Conservation (phyloP, 768 basidiomycete species). For the Pholiota conissans region DNA sequence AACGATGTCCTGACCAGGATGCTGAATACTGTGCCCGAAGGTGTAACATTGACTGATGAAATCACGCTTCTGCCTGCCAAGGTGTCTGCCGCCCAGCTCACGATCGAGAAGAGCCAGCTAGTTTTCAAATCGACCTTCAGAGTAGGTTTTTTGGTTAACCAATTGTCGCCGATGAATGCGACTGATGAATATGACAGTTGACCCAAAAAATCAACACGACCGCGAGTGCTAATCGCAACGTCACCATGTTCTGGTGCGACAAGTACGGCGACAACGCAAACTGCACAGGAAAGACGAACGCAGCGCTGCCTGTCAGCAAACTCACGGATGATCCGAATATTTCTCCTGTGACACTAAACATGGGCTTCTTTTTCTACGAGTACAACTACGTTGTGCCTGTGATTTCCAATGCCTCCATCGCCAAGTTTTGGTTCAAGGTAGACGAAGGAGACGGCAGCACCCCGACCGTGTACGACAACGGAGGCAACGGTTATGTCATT, state of each 20-base stretch:
- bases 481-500: slow-evolving; percentile 40
- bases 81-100: slow-evolving; percentile 36
- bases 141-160: slow-evolving; percentile 25
- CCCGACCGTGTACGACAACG: slow-evolving; percentile 37
- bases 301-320: slow-evolving; percentile 29
- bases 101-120: slow-evolving; percentile 34
- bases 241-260: slow-evolving; percentile 45
- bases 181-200: slow-evolving; percentile 25
- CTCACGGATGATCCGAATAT: slow-evolving; percentile 32
- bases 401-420: slow-evolving; percentile 38
- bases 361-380: slow-evolving; percentile 36
- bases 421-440: slow-evolving; percentile 51
- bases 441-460: slow-evolving; percentile 43
- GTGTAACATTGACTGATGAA: slow-evolving; percentile 44
- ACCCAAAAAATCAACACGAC: slow-evolving; percentile 32
- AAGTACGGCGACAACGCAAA: slow-evolving; percentile 33
- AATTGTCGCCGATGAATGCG: too few species aligned
- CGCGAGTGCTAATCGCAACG: slow-evolving; percentile 36
- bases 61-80: slow-evolving; percentile 43
- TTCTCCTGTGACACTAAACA: slow-evolving; percentile 34
- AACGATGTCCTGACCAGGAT: slow-evolving; percentile 40
- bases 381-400: slow-evolving; percentile 47
- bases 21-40: slow-evolving; percentile 48
- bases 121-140: slow-evolving; percentile 41
- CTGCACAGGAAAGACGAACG: slow-evolving; percentile 33